A percentile compares a stretch with the other conserved stretches of the same genome.
Conservation (phyloP, 2,329 filamentous ascomycete species). For the Fusarium begoniae region DNA sequence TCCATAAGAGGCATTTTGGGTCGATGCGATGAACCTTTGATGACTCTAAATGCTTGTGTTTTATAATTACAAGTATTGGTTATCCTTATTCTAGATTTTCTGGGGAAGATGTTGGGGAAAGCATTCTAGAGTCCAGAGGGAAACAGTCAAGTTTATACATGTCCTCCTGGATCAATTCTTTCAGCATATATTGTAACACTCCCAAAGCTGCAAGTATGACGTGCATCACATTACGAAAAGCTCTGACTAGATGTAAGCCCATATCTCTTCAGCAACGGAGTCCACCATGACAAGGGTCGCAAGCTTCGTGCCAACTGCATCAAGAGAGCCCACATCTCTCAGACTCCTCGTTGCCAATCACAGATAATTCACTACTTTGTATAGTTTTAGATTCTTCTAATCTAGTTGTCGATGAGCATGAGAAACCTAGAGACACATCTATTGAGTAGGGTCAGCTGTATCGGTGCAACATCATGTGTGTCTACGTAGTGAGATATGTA, state of each 20-base stretch:
- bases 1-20: background rate
- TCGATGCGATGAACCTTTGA: accelerated
- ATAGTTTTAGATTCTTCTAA: accelerated
- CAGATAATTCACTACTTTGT: accelerated
- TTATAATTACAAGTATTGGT: accelerated
- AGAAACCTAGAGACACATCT: background rate
- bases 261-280: accelerated
- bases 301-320: no score
- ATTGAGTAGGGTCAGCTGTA: background rate
- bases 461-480: no score
- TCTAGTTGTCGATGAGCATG: no score
- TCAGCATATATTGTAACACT: accelerated
- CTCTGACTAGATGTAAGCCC: accelerated
- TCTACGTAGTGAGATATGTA: no score
- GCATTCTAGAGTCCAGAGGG: no score
- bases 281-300: background rate
- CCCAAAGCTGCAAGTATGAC: accelerated
- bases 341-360: accelerated
- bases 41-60: accelerated
- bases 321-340: accelerated
- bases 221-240: accelerated
- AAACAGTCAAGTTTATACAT: no score
- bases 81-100: accelerated
- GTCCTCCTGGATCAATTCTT: background rate
- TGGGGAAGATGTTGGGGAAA: background rate